Percentiles rank a stretch among this genome's conserved stretches.
These are phyloP conservation scores for Blastobotrys apis DNA, from an alignment of 1,139 yeast genomes.

Conservation along the genomic window DNA sequence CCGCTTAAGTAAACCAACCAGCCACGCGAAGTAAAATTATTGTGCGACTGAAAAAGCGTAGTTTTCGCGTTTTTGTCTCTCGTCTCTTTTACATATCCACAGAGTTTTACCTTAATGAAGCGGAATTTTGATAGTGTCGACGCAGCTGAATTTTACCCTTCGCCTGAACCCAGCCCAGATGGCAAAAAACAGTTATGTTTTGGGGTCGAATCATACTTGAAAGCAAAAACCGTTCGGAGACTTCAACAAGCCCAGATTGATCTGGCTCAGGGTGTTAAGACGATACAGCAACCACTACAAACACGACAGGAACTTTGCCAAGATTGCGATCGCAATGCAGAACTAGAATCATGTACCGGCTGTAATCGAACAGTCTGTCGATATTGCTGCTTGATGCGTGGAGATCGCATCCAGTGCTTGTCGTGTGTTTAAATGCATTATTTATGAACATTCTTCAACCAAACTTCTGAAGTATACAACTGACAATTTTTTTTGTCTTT, in stretches of 20 bases:
- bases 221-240: slow-evolving; percentile 13
- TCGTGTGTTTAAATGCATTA: slow-evolving; percentile 6
- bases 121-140: neutral
- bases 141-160: neutral
- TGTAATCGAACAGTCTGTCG: slow-evolving; percentile 14
- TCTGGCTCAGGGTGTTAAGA: slow-evolving; percentile 3
- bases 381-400: slow-evolving; percentile 13
- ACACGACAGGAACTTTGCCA: slow-evolving; percentile 3
- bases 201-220: slow-evolving; percentile 4
- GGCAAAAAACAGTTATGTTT: neutral
- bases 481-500: neutral
- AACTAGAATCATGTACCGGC: slow-evolving; percentile 8
- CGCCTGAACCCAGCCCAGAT: neutral
- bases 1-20: too few relatives aligned
- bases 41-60: too few relatives aligned
- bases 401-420: slow-evolving; percentile 3
- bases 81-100: too few relatives aligned
- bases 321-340: slow-evolving; percentile 14
- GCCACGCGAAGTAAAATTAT: too few relatives aligned
- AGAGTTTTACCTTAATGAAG: too few relatives aligned
- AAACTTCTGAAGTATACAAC: neutral
- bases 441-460: neutral
- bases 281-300: neutral
- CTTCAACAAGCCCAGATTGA: slow-evolving; percentile 15
- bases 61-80: too few relatives aligned